Evolutionary conservation across 768 basidiomycete genomes (phyloP).

Genomic region (Phanerodontia chrysosporium): DNA sequence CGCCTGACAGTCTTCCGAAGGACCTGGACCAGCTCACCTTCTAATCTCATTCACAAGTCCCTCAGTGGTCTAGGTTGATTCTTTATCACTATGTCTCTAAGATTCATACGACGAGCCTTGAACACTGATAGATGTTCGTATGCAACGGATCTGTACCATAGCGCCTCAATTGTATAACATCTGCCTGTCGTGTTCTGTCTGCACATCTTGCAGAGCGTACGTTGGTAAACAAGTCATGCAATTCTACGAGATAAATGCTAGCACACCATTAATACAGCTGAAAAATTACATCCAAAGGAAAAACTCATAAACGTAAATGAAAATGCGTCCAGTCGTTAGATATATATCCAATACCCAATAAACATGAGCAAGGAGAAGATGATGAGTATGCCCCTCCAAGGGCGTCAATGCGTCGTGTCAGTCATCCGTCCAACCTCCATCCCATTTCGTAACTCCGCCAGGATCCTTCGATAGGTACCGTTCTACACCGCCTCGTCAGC

Average conservation of each 20-base stretch:
- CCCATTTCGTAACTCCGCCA: no score
- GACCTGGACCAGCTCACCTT: background rate
- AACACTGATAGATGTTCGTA: background rate
- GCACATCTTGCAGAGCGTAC: no score
- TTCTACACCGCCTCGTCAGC: background rate
- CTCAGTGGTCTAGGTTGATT: background rate
- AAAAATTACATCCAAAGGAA: constrained; percentile 1
- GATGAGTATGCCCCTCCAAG: background rate
- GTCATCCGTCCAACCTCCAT: background rate
- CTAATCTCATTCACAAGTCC: background rate
- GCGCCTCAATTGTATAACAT: no score
- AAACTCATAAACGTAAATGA: background rate
- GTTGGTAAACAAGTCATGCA: background rate
- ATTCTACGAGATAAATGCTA: background rate
- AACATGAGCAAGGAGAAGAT: background rate
- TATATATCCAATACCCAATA: constrained; percentile 1
- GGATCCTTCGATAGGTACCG: background rate
- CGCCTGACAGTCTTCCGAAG: constrained; percentile 26
- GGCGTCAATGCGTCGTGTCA: background rate
- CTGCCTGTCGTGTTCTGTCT: background rate
- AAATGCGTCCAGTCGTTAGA: background rate
- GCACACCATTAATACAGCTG: background rate
- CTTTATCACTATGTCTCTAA: background rate
- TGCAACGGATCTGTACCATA: no score
- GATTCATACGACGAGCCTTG: background rate